Base-by-base conservation (phyloP, 371 early-diverging fungal genomes). In the Mortierella sp. region DNA sequence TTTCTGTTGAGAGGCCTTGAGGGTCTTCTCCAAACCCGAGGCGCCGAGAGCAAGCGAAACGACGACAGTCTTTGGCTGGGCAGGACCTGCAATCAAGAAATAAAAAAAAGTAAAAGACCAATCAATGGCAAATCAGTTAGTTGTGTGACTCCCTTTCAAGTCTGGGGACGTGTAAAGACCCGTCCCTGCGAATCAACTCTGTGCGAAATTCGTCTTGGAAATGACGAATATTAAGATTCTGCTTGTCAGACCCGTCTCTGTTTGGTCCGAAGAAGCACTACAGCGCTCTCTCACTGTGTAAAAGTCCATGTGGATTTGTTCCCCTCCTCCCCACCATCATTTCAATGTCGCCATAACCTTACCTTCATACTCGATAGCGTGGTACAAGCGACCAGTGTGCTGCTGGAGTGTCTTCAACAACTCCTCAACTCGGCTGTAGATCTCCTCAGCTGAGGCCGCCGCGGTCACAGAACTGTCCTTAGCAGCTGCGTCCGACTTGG, bases 41-140 rank as follows among this genome's bases (percentile, higher is more conserved):
- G 92, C 85, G 45, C 85, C 90, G 25, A 89, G 87, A 52, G 90
- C 91, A 68, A 91, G 83, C 2, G 88, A 86, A 21, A 93, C 88
- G 11, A 92, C 64, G 12, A 91, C 88, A 44, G 84, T 80, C 80
- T 80, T 80, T 57, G 80, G 74, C 19, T 63, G 45, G 28, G 74
- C 74, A 29, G 80, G 74, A 30, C 80, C 80, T 80, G 61, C 37
- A 21, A 28, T 16, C 47, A 37, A 4, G 18, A 6, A 5, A 51
- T 51, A 16, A 51, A 4, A 51, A 19, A 23, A 6, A 18, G 18
- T 4, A 23, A 23, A 4, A 18, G 51, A 18, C 19, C 16, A 23
- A 37, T 9, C 37, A 37, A 37, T 37, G 37, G 9, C 37, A 37
- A 37, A 9, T 37, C 9, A 9, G 37, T 37, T 37, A 37, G 37